Base-by-base conservation (phyloP, 2,329 filamentous ascomycete species). In the Elsinoe perseae region DNA sequence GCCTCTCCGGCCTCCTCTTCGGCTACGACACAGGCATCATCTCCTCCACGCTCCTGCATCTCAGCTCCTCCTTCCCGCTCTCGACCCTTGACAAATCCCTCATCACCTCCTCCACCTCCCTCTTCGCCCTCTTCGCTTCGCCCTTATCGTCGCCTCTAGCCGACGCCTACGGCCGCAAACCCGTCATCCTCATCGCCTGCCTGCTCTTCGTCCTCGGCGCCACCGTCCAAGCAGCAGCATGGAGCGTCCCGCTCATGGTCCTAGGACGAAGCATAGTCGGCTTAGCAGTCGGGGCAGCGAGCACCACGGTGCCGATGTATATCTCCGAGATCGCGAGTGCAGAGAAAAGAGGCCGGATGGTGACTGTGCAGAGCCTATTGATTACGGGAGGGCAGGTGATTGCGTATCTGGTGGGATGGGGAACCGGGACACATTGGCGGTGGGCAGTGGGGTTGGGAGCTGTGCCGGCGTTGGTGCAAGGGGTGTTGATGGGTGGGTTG, bases 371-470 rank as follows among this genome's bases (percentile, higher is more conserved):
- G 58, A 83, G 86, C 23, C 73, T 96, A 20, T 90, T 95, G 63
- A 85, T 96, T 57, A 95, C 91, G 0, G 76, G 87, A 9, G 92
- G 92, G 0, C 91, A 96, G 71, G 87, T 95, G 1, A 80, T 95
- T 18, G 91, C 92, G 1, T 96, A 96, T 69, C 68, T 95, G 1
- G 73, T 90, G 5, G 92, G 92, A 1, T 95, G 87, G 86, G 69
- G 77, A 0, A 77, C 80, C 6, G 58, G 63, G 6, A 80, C 78
- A 10, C 89, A 86, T 1, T 97, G 92, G 91, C 78, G 89, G 50
- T 95, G 87, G 84, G 91, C 95, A 81, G 90, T 96, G 0, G 91
- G 91, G 0, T 71, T 96, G 0, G 92, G 91, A 0, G 87, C 87
- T 7, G 60, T 86, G 23, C 92, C 92, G 0, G 91, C 90, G 0